Base-by-base conservation (phyloP, 441 rosid species). In the Isatis lusitanica region DNA sequence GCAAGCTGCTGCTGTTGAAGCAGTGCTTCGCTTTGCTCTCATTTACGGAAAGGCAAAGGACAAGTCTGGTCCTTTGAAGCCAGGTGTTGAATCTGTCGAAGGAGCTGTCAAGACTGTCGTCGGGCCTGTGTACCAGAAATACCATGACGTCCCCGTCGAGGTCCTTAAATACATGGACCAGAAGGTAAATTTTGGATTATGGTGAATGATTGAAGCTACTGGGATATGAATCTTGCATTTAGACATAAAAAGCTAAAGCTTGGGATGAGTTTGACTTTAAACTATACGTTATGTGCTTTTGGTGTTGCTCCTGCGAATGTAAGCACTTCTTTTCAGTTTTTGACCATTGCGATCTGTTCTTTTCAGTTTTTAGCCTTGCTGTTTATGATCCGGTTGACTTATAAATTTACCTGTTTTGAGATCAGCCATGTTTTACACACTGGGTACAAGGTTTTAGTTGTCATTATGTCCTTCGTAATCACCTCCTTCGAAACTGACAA, bases 61-160 rank as follows among this genome's bases (percentile, higher is more conserved):
- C 21, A 85, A 83, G 79, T 79, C 97, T 3, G 99, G 99, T 28
- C 96, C 92, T 7, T 73, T 95, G 86, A 91, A 90, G 76, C 74
- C 91, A 3, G 87, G 98, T 31, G 93, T 95, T 72, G 96, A 95
- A 81, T 85, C 92, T 8, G 86, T 93, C 1, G 99, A 93, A 79
- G 99, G 91, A 16, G 84, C 98, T 1, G 97, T 95, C 11, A 95
- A 85, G 84, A 86, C 66, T 30, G 97, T 95, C 3, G 94, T 91
- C 1, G 88, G 92, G 33, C 99, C 97, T 58, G 96, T 95, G 2
- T 87, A 87, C 57, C 73, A 85, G 6, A 95, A 91, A 71, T 95
- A 75, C 80, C 96, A 87, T 28, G 92, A 84, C 21, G 84, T 88
- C 53, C 98, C 98, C 0, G 78, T 81, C 6, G 98, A 85, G 56